Evolutionary conservation across 2,329 filamentous ascomycete species (phyloP), one percentile per base, ranked within the genome.

Genomic region (Xylaria arbuscula): DNA sequence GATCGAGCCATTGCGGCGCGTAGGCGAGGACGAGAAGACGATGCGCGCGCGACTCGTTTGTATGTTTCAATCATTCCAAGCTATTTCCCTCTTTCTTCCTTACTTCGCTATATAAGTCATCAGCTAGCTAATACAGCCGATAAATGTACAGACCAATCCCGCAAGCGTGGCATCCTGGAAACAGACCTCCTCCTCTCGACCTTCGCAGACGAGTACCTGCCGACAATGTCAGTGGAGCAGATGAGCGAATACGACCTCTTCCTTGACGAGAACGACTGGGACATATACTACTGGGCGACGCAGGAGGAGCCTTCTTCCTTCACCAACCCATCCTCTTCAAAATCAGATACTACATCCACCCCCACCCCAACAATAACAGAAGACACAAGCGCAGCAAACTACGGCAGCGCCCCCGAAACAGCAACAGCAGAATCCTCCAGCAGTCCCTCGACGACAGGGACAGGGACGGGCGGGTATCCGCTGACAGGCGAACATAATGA

Each of bases 271-370:
- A 99, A 99, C 81, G 96, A 99, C 84, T 99, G 96, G 96, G 96
- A 99, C 80, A 98, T 99, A 70, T 99, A 99, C 86, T 99, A 99
- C 86, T 99, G 96, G 96, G 93, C 93, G 3, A 99, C 96, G 17
- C 96, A 99, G 81, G 90, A 93, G 74, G 86, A 90, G 13, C 82
- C 87, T 4, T 83, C 85, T 1, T 87, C 36, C 36, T n/a, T 87
- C 6, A 85, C 87, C 36, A 80, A 83, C 66, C 85, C 89, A 66
- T 72, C 82, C 4, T 32, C 64, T 10, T 19, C 51, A 54, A 53
- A 19, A 15, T 13, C 28, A 22, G 50, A 54, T 54, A 36, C 34
- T 19, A 2, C 45, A 8, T 22, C 45, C 62, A 36, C 67, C 63
- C 22, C 57, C 51, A 34, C 62, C 22, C 15, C 58, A 11, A 40